Evolutionary conservation across 2,329 filamentous ascomycete genomes (phyloP).

Genomic region (Aspergillus cejpii): DNA sequence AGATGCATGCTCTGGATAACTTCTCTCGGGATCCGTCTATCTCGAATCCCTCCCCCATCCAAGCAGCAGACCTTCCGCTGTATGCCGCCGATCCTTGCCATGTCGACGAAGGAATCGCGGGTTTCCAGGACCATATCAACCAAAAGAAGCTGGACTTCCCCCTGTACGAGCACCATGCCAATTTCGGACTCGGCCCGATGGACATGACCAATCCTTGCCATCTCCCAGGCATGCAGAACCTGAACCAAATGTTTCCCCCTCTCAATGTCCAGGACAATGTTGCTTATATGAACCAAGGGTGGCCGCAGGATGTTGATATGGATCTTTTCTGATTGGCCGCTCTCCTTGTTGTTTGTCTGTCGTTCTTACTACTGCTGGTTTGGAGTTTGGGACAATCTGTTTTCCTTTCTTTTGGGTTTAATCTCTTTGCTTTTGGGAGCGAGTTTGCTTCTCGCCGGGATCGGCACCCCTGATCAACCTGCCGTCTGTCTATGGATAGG

Average conservation of each 20-base stretch:
- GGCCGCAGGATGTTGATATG: conserved; percentile 17
- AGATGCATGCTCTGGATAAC: conserved; percentile 12
- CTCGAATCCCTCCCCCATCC: conserved; percentile 18
- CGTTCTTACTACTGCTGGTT: background rate
- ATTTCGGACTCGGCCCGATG: background rate
- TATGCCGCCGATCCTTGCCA: conserved; percentile 23
- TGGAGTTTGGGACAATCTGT: conserved; percentile 6
- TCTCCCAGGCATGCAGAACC: conserved; percentile 3
- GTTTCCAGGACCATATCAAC: conserved; percentile 14
- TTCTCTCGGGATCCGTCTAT: conserved; percentile 16
- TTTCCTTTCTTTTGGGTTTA: conserved; percentile 1
- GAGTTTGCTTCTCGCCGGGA: conserved; percentile 1
- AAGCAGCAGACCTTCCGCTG: conserved; percentile 26
- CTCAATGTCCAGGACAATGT: conserved; percentile 10
- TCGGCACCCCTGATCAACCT: background rate
- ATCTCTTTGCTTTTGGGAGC: conserved; percentile 5
- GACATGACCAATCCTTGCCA: conserved; percentile 6
- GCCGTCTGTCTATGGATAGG: background rate
- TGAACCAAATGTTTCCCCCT: conserved; percentile 20
- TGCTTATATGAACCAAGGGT: conserved; percentile 13
- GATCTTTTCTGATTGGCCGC: conserved; percentile 8
- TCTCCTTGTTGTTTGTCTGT: background rate
- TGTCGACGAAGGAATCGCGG: conserved; percentile 20
- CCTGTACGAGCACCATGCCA: conserved; percentile 17
- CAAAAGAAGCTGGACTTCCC: conserved; percentile 21